Conservation (phyloP, 768 basidiomycete genomes). For the Amanita molliuscula region DNA sequence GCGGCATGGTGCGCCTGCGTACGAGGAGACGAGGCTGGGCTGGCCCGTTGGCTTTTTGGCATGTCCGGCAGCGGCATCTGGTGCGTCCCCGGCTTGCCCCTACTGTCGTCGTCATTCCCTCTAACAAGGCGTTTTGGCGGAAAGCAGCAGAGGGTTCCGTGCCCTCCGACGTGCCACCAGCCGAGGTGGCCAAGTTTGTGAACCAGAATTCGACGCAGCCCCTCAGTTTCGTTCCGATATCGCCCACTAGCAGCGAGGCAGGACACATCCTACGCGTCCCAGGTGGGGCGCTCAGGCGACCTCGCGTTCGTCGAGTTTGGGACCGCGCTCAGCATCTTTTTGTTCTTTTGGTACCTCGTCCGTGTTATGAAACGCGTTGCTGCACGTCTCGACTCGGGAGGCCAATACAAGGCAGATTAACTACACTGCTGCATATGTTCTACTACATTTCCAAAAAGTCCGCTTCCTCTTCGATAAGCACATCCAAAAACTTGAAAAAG, state of each 20-base stretch:
- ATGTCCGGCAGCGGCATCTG: constrained; percentile 20
- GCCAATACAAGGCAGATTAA: no score
- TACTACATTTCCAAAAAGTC: constrained; percentile 48
- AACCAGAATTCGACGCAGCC: background rate
- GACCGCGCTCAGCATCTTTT: constrained; percentile 27
- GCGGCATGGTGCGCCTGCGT: background rate
- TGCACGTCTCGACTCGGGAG: background rate
- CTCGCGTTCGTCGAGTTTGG: constrained; percentile 30
- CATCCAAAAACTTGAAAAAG: constrained; percentile 66
- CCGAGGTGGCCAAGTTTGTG: background rate
- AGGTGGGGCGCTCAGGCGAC: constrained; percentile 24
- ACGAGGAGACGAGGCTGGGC: constrained; percentile 17
- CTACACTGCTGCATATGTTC: background rate
- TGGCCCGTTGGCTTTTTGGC: constrained; percentile 29
- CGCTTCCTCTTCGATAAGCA: constrained; percentile 63
- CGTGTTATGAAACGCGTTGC: constrained; percentile 13
- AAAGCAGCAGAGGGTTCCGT: no score
- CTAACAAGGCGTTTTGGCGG: no score
- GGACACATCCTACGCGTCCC: constrained; percentile 23
- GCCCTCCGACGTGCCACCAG: background rate
- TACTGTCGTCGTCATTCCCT: no score
- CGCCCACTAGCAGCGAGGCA: constrained; percentile 7
- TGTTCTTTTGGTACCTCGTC: constrained; percentile 27
- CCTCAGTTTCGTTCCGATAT: constrained; percentile 1
- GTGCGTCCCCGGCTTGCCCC: no score